Percentiles rank a stretch among this genome's conserved stretches.
Evolutionary conservation across 2,329 filamentous ascomycete genomes (phyloP).

Genomic region (Apiospora kogelbergensis): DNA sequence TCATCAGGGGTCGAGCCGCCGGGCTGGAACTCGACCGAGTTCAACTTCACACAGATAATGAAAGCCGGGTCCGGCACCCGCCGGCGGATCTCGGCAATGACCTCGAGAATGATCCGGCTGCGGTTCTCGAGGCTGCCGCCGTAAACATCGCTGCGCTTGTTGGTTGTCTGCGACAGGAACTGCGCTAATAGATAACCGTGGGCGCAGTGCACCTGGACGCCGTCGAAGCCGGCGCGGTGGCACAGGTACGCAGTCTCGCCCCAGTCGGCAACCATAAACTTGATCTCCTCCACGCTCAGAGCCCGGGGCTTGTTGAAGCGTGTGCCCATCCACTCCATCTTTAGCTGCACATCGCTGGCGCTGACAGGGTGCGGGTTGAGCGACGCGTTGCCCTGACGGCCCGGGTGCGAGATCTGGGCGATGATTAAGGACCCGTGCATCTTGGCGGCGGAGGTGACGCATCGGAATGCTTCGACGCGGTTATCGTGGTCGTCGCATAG

Average conservation of each 20-base stretch:
- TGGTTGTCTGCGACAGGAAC: constrained; percentile 52
- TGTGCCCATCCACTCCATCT: constrained; percentile 30
- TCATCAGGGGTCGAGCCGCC: constrained; percentile 18
- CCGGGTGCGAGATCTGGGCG: constrained; percentile 57
- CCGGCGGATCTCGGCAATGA: constrained; percentile 41
- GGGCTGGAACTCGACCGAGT: constrained; percentile 55
- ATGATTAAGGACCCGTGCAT: constrained; percentile 52
- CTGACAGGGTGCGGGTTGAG: constrained; percentile 51
- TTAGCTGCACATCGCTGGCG: constrained; percentile 48
- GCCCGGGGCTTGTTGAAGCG: constrained; percentile 30
- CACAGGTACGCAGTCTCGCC: constrained; percentile 15
- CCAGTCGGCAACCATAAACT: constrained; percentile 16
- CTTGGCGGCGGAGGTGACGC: constrained; percentile 48
- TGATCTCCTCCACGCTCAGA: constrained; percentile 14
- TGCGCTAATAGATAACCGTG: constrained; percentile 60
- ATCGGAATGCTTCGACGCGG: constrained; percentile 54
- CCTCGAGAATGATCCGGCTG: constrained; percentile 50
- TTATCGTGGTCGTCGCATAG: constrained; percentile 45
- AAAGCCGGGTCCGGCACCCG: constrained; percentile 38
- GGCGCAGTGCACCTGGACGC: constrained; percentile 46
- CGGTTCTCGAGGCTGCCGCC: constrained; percentile 51
- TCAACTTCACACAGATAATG: constrained; percentile 54
- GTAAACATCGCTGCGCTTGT: constrained; percentile 54
- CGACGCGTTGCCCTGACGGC: constrained; percentile 44
- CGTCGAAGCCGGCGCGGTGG: constrained; percentile 29